Conservation (phyloP, 2,329 filamentous ascomycete genomes). For the Aspergillus udagawae region DNA sequence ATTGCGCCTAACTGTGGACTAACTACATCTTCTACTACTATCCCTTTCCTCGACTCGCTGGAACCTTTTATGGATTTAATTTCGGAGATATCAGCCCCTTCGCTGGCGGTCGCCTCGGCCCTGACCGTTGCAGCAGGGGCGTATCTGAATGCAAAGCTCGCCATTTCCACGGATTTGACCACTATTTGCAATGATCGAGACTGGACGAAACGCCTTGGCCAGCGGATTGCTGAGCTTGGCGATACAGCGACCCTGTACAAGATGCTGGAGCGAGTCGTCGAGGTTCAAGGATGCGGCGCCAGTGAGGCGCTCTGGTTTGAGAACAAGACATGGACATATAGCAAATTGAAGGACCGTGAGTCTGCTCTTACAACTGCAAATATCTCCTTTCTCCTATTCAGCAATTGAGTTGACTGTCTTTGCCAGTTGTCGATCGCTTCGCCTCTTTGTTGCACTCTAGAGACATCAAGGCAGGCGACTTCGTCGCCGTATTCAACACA, state of each 20-base stretch:
- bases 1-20: not conserved
- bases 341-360: slow-evolving; percentile 41
- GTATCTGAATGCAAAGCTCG: slow-evolving; percentile 44
- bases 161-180: slow-evolving; percentile 38
- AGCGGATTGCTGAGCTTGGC: slow-evolving; percentile 36
- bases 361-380: not conserved
- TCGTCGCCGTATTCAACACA: slow-evolving; percentile 45
- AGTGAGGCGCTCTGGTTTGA: slow-evolving; percentile 48
- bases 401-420: slow-evolving; percentile 2
- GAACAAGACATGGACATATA: slow-evolving; percentile 46
- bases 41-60: not conserved
- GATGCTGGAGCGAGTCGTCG: slow-evolving; percentile 40
- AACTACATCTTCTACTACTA: not conserved
- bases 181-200: slow-evolving; percentile 31
- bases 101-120: slow-evolving; percentile 33
- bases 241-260: slow-evolving; percentile 41
- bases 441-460: slow-evolving; percentile 39
- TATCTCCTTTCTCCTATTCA: slow-evolving; percentile 2
- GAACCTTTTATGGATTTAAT: slow-evolving; percentile 24
- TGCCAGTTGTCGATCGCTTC: slow-evolving; percentile 41
- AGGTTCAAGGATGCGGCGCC: slow-evolving; percentile 35
- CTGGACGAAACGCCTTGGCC: slow-evolving; percentile 30
- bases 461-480: slow-evolving; percentile 37
- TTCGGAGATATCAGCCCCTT: slow-evolving; percentile 23
- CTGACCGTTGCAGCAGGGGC: slow-evolving; percentile 33